These are phyloP conservation scores for Rhizopus sp. DNA, from an alignment of 371 early-diverging fungal genomes.

Conservation along the genomic window DNA sequence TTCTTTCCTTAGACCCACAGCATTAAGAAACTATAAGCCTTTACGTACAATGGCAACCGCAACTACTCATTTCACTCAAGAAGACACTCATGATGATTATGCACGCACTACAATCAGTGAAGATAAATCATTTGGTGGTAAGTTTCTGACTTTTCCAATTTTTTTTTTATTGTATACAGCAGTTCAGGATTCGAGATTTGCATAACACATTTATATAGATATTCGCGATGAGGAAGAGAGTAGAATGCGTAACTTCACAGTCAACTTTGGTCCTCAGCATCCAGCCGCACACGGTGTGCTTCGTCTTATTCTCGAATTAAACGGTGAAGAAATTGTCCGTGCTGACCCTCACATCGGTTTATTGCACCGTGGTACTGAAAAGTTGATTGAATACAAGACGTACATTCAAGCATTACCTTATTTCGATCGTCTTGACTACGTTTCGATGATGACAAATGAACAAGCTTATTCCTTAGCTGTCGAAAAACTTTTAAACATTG, in stretches of 20 bases:
- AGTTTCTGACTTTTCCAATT: slow-evolving; percentile 10
- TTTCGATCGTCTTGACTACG: slow-evolving; percentile 98
- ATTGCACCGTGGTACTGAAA: slow-evolving; percentile 97
- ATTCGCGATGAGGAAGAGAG: slow-evolving; percentile 56
- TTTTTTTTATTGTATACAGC: background rate
- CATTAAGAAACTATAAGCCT: slow-evolving; percentile 28
- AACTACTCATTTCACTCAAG: slow-evolving; percentile 20
- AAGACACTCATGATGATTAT: slow-evolving; percentile 18
- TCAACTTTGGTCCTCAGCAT: slow-evolving; percentile 99
- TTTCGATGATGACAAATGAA: slow-evolving; percentile 97
- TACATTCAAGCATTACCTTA: slow-evolving; percentile 97
- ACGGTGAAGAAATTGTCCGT: slow-evolving; percentile 90
- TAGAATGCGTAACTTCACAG: slow-evolving; percentile 76
- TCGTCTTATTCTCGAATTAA: slow-evolving; percentile 93
- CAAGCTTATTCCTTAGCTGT: slow-evolving; percentile 95
- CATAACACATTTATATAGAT: slow-evolving; percentile 20
- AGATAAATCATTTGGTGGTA: slow-evolving; percentile 46
- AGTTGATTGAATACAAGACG: slow-evolving; percentile 96
- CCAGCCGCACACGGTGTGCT: slow-evolving; percentile 99
- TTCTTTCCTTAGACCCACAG: slow-evolving; percentile 21
- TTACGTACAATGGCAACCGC: slow-evolving; percentile 47
- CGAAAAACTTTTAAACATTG: slow-evolving; percentile 97
- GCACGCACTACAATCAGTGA: slow-evolving; percentile 48
- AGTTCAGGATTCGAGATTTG: background rate
- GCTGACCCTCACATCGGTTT: slow-evolving; percentile 98